Evolutionary conservation across 148 eudicot species (phyloP), one percentile per base, ranked within the genome.

Genomic region (Diospyros kaki): DNA sequence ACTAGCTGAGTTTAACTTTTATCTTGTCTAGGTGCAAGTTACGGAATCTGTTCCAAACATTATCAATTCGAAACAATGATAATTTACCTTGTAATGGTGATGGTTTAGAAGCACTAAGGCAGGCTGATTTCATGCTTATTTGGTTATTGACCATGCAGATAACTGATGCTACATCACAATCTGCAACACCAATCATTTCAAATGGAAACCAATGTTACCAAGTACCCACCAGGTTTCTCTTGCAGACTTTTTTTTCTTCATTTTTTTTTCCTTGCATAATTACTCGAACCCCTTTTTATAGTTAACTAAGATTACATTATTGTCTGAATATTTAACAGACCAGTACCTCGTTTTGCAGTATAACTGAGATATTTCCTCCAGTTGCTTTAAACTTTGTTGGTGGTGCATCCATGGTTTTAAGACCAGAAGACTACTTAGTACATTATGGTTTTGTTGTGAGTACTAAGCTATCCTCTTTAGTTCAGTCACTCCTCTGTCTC

Each of bases 301-400:
- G 9, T 38, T 3, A 14, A 17, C 4, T 69, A 39, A 64, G 3
- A 4, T 59, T 70, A 18, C 5, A 38, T 28, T 1, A 1, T 15
- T 45, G 58, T 66, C 44, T 56, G 3, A 17, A 51, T 46, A 42
- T 46, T 51, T 66, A 14, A 72, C n/a, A 28, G 53, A 59, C 53
- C 46, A 12, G 52, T 81, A 72, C 60, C 74, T 61, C 40, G 5
- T 78, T 28, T 15, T 77, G 61, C 89, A 95, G 98, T 77, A 72
- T 89, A 74, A 78, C 66, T 64, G 86, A 82, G 77, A 74, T 87
- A 56, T 95, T 95, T 85, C 98, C 98, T 68, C 73, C 82, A 10
- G 92, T 89, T 82, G 80, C 91, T 76, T 84, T 95, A 46, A 92
- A 95, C 85, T 95, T 95, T 78, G 98, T 84, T 53, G 96, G 88